These are phyloP conservation scores for Saururus chinensis DNA, from an alignment of 164 flowering plant species.

Conservation along the genomic window DNA sequence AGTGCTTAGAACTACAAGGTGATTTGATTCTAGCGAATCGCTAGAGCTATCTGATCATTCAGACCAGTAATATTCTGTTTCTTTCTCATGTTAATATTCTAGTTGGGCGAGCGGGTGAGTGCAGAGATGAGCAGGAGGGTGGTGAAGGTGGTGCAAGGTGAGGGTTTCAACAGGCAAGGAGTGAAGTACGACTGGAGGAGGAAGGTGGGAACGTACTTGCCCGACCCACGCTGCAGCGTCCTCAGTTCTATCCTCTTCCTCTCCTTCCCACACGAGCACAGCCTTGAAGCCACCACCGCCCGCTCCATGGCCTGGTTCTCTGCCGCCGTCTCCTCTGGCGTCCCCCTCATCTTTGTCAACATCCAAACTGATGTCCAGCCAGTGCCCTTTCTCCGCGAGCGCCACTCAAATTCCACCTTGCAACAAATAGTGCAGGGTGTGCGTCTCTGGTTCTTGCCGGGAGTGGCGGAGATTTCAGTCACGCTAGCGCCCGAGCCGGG, in stretches of 20 bases:
- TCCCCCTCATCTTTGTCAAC: constrained; percentile 48
- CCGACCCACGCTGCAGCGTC: constrained; percentile 26
- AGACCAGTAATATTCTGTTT: too few species aligned
- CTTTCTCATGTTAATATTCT: not conserved
- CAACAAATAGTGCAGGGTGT: constrained; percentile 27
- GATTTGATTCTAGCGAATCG: not conserved
- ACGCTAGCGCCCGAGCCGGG: constrained; percentile 27
- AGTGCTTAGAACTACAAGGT: constrained; percentile 54
- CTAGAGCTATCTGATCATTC: too few species aligned
- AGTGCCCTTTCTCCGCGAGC: not conserved
- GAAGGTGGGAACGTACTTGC: constrained; percentile 33
- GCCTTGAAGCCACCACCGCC: constrained; percentile 22
- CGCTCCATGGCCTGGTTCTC: constrained; percentile 63
- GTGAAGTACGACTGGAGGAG: constrained; percentile 46
- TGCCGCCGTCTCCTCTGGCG: constrained; percentile 49
- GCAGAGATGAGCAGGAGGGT: constrained; percentile 54
- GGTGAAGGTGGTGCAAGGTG: constrained; percentile 19
- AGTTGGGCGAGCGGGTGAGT: not conserved
- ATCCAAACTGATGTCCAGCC: constrained; percentile 39
- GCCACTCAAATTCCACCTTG: constrained; percentile 6
- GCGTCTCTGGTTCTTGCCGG: constrained; percentile 53
- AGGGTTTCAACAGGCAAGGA: constrained; percentile 24
- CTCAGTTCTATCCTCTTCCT: constrained; percentile 45
- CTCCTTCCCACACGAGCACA: constrained; percentile 27
- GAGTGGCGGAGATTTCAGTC: constrained; percentile 29